These are phyloP conservation scores for Apiotrichum porosum DNA, from an alignment of 1,284 basidiomycete genomes.

Conservation along the genomic window DNA sequence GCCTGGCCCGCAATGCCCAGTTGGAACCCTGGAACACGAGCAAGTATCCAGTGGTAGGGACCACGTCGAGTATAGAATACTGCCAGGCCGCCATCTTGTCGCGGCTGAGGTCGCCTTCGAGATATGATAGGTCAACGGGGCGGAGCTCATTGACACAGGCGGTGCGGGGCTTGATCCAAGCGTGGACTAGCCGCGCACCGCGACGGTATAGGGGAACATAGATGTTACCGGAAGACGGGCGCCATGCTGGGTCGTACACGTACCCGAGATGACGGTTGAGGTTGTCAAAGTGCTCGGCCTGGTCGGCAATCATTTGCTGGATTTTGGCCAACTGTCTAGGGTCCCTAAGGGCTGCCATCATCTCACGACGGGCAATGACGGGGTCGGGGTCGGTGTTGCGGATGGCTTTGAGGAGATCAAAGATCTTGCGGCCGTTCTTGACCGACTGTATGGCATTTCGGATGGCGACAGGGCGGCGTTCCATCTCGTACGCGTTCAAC, in stretches of 20 bases:
- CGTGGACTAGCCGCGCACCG: conserved; percentile 22
- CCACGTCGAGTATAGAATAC: conserved; percentile 18
- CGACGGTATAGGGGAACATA: conserved; percentile 17
- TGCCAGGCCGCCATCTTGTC: conserved; percentile 15
- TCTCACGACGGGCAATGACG: conserved; percentile 11
- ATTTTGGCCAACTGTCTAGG: conserved; percentile 15
- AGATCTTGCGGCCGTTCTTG: conserved; percentile 24
- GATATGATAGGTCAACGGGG: conserved; percentile 20
- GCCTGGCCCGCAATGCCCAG: conserved; percentile 10
- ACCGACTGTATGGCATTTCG: conserved; percentile 24
- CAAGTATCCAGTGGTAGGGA: conserved; percentile 7
- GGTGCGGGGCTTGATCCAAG: conserved; percentile 15
- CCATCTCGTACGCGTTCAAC: conserved; percentile 18
- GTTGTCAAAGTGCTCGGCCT: conserved; percentile 27
- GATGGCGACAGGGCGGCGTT: conserved; percentile 26
- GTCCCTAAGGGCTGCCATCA: conserved; percentile 19
- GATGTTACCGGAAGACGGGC: conserved; percentile 6
- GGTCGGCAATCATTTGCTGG: conserved; percentile 17
- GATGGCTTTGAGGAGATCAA: conserved; percentile 24
- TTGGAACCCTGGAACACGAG: conserved; percentile 13
- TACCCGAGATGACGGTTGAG: conserved; percentile 26
- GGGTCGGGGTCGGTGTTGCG: conserved; percentile 18
- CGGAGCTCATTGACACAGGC: neutral
- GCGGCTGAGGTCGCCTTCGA: conserved; percentile 11
- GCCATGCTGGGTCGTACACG: conserved; percentile 20